Conservation (phyloP, 2,329 filamentous ascomycete genomes). For the Exophiala viscosa region DNA sequence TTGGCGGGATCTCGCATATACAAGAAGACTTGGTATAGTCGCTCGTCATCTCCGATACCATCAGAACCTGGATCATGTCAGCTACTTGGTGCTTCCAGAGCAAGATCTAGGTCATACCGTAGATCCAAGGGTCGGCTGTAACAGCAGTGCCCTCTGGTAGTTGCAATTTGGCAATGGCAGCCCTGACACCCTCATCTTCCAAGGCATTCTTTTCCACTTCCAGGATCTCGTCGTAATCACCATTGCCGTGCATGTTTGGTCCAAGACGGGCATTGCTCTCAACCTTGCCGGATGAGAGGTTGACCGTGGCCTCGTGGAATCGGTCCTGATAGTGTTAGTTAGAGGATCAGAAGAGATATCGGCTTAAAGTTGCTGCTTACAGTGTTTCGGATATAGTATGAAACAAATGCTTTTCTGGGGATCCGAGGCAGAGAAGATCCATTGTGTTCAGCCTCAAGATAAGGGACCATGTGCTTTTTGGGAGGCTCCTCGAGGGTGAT, state of each 20-base stretch:
- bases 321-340: conserved; percentile 46
- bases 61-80: conserved; percentile 43
- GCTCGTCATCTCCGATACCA: conserved; percentile 48
- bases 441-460: conserved; percentile 60
- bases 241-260: conserved; percentile 52
- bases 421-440: conserved; percentile 48
- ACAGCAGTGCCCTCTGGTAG: conserved; percentile 56
- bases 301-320: conserved; percentile 54
- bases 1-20: conserved; percentile 64
- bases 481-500: conserved; percentile 64
- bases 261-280: conserved; percentile 51
- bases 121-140: conserved; percentile 67
- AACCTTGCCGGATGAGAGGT: conserved; percentile 47
- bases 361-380: conserved; percentile 43
- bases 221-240: conserved; percentile 58
- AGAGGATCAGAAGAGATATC: conserved; percentile 39
- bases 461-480: conserved; percentile 58
- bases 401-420: conserved; percentile 51
- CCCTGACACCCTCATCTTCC: conserved; percentile 53
- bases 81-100: background rate
- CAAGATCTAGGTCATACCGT: conserved; percentile 42
- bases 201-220: conserved; percentile 57
- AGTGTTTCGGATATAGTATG: conserved; percentile 51
- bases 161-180: conserved; percentile 57
- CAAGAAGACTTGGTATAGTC: conserved; percentile 62